These are phyloP conservation scores for Leccinum incarnatum DNA, from an alignment of 768 basidiomycete genomes.

Conservation along the genomic window DNA sequence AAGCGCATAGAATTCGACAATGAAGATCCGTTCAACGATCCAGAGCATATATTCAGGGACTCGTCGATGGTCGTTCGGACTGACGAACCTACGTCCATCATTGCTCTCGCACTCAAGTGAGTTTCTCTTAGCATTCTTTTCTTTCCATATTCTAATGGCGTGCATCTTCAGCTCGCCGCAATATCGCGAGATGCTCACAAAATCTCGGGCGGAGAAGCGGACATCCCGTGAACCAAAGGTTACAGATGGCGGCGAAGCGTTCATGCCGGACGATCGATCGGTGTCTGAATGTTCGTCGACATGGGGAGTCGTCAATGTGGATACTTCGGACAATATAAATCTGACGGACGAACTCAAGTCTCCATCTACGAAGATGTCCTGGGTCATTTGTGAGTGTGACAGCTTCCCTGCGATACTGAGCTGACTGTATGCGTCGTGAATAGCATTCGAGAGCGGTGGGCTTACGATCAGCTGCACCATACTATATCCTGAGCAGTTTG, in stretches of 20 bases:
- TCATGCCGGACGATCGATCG: constrained; percentile 91
- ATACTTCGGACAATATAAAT: constrained; percentile 59
- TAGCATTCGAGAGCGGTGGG: constrained; percentile 88
- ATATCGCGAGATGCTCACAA: constrained; percentile 76
- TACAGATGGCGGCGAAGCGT: constrained; percentile 73
- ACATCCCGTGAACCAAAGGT: constrained; percentile 53
- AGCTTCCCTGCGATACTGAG: neutral
- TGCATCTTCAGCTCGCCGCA: constrained; percentile 59
- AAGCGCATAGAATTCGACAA: constrained; percentile 55
- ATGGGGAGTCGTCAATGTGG: constrained; percentile 90
- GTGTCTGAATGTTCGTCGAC: constrained; percentile 82
- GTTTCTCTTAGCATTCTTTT: constrained; percentile 20
- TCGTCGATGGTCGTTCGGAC: constrained; percentile 93
- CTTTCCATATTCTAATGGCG: constrained; percentile 4
- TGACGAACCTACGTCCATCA: constrained; percentile 97
- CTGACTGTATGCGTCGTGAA: constrained; percentile 3
- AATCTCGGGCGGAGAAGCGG: constrained; percentile 75
- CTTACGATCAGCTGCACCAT: constrained; percentile 91
- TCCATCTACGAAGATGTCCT: constrained; percentile 76
- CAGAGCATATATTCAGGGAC: constrained; percentile 93
- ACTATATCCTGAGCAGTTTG: constrained; percentile 96
- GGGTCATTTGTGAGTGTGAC: constrained; percentile 67
- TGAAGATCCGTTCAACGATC: constrained; percentile 71
- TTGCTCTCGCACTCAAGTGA: constrained; percentile 89
- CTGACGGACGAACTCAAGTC: constrained; percentile 75